phyloP scores from a whole-genome alignment of 2,329 filamentous ascomycete species.

The Hypocreales sp. region DNA sequence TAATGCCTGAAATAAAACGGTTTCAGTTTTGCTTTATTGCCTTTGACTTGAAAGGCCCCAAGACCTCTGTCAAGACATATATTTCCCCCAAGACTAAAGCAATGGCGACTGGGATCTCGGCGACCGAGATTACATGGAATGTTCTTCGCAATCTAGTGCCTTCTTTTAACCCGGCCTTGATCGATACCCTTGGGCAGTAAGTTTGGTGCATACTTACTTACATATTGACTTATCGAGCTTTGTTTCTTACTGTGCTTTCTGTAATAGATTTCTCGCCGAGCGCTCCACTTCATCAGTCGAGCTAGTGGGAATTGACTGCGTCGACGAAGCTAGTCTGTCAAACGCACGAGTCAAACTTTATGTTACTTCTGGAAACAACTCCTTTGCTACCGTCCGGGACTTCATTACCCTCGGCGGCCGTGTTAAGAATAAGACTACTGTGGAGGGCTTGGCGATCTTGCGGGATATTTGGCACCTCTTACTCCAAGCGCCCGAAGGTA shows the following conservation, averaged over 20 bases:
- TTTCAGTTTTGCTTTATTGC: conserved; percentile 4
- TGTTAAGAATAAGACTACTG: conserved; percentile 3
- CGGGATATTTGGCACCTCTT: conserved; percentile 5
- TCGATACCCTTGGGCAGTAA: conserved; percentile 4
- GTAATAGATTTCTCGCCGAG: conserved; percentile 2
- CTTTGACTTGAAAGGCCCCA: conserved; percentile 4
- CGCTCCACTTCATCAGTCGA: conserved; percentile 1
- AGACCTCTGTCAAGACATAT: conserved; percentile 4
- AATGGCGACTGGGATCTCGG: conserved; percentile 1
- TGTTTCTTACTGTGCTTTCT: no score
- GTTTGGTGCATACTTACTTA: no score
- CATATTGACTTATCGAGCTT: no score
- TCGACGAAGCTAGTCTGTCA: conserved; percentile 3
- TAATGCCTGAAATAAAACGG: conserved; percentile 1
- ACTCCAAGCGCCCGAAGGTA: conserved; percentile 4
- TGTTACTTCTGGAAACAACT: conserved; percentile 3
- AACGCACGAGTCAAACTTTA: conserved; percentile 5
- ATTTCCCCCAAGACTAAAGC: conserved; percentile 4
- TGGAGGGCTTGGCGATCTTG: conserved; percentile 2
- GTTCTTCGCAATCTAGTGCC: conserved; percentile 2
- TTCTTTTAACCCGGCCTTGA: conserved; percentile 1
- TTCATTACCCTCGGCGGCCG: conserved; percentile 4
- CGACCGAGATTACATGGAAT: conserved; percentile 1
- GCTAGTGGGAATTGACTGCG: conserved; percentile 4
- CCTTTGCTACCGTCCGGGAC: conserved; percentile 4